Conservation (phyloP, 2,329 filamentous ascomycete genomes). For the Aspergillus brunneoviolaceus region DNA sequence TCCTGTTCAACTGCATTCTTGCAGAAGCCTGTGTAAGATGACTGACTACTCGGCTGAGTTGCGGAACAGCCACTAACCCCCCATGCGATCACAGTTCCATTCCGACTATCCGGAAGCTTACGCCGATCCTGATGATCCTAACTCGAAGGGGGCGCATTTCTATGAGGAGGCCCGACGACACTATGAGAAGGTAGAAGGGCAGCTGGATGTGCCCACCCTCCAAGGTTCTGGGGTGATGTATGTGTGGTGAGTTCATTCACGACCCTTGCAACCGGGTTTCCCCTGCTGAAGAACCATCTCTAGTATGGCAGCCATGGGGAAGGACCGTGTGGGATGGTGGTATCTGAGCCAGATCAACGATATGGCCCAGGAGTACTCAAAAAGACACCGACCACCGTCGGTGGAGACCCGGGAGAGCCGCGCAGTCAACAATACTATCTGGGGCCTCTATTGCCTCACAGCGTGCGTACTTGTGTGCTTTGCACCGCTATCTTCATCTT, state of each 20-base stretch:
- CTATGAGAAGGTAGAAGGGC: conserved; percentile 24
- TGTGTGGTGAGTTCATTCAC: conserved; percentile 17
- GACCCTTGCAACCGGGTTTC: too few relatives aligned
- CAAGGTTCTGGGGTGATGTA: conserved; percentile 25
- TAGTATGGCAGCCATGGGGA: background rate
- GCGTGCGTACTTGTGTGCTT: conserved; percentile 4
- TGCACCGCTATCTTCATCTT: background rate
- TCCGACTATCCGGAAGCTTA: conserved; percentile 23
- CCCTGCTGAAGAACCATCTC: background rate
- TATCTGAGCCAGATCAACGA: background rate
- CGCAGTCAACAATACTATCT: conserved; percentile 6
- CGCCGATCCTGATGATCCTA: conserved; percentile 14
- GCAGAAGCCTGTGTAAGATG: conserved; percentile 24
- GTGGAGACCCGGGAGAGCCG: conserved; percentile 3
- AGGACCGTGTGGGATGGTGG: background rate
- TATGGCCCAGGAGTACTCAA: background rate
- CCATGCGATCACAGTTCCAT: background rate
- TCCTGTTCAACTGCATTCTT: conserved; percentile 33
- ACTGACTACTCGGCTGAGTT: background rate
- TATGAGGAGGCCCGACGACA: conserved; percentile 27
- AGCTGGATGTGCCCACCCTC: conserved; percentile 23
- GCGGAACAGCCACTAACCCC: background rate
- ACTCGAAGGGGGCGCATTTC: conserved; percentile 25
- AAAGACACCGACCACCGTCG: background rate
- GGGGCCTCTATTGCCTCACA: conserved; percentile 14